Percentiles rank a stretch among this genome's conserved stretches.
Evolutionary conservation across 2,329 filamentous ascomycete genomes (phyloP).

Genomic region (Fusarium sp.): DNA sequence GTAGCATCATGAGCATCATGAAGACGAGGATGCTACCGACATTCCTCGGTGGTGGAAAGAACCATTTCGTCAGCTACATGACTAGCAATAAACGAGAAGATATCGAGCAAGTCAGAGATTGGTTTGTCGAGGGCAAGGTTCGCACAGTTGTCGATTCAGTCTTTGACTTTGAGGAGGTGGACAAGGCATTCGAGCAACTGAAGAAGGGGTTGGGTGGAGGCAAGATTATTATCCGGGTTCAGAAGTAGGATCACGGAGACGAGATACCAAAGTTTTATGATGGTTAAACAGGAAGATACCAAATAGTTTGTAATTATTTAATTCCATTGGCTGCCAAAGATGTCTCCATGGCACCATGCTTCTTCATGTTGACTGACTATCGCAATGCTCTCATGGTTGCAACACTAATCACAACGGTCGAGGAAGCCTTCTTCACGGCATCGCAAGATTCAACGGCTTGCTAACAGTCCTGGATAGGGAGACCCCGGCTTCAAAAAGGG

Average conservation of each 20-base stretch:
- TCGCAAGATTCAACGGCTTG: not conserved
- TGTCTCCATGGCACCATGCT: not conserved
- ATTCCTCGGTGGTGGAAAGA: slow-evolving; percentile 56
- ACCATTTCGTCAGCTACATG: slow-evolving; percentile 56
- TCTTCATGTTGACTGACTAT: not conserved
- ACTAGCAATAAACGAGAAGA: slow-evolving; percentile 58
- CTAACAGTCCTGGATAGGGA: not conserved
- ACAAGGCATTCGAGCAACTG: slow-evolving; percentile 68
- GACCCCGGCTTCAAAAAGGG: not conserved
- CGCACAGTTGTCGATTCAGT: slow-evolving; percentile 66
- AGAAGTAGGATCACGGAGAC: slow-evolving; percentile 1
- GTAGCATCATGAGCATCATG: slow-evolving; percentile 41
- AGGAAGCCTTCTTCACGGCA: not conserved
- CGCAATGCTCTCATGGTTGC: not conserved
- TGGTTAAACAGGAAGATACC: not conserved
- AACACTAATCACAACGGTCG: not conserved
- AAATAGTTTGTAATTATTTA: not conserved
- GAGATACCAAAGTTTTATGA: slow-evolving; percentile 27
- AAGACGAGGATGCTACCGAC: slow-evolving; percentile 46
- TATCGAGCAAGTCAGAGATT: slow-evolving; percentile 62
- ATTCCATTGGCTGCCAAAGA: not conserved
- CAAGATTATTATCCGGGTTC: slow-evolving; percentile 64
- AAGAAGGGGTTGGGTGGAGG: slow-evolving; percentile 70
- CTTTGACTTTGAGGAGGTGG: slow-evolving; percentile 68
- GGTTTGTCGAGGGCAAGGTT: slow-evolving; percentile 70